These are phyloP conservation scores for Rhodofomes roseus DNA, from an alignment of 1,284 basidiomycete genomes.

Conservation along the genomic window DNA sequence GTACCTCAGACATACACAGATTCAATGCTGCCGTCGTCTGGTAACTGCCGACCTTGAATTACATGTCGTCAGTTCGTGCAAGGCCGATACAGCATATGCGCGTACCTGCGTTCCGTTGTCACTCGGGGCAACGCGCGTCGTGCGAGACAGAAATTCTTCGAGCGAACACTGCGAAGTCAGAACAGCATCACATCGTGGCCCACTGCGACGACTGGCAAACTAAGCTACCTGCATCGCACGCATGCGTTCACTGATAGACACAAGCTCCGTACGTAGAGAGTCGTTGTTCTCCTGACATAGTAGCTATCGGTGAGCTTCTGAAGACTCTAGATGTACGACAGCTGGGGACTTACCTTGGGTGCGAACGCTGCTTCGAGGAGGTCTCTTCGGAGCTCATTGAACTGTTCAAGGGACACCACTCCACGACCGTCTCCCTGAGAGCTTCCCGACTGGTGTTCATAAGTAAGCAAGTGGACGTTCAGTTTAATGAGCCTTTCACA, in stretches of 20 bases:
- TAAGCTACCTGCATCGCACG: background rate
- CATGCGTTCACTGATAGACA: background rate
- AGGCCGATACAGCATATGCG: too few species aligned
- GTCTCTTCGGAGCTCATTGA: conserved; percentile 1
- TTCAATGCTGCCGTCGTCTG: background rate
- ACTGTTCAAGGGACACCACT: background rate
- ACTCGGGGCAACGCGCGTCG: background rate
- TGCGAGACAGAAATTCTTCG: background rate
- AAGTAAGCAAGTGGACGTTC: background rate
- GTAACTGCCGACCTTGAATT: background rate
- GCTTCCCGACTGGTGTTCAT: background rate
- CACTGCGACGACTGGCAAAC: background rate
- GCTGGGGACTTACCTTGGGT: background rate
- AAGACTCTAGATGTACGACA: too few species aligned
- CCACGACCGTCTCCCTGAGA: background rate
- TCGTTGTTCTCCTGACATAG: background rate
- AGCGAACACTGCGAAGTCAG: background rate
- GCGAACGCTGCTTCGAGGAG: background rate
- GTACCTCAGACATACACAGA: background rate
- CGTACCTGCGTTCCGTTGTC: background rate
- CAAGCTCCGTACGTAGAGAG: background rate
- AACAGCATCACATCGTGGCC: background rate
- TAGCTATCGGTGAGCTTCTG: too few species aligned
- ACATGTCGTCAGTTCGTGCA: background rate
- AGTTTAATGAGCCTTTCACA: background rate